Evolutionary conservation across 2,329 filamentous ascomycete species (phyloP), one percentile per base, ranked within the genome.

Genomic region (Xylaria sp.): DNA sequence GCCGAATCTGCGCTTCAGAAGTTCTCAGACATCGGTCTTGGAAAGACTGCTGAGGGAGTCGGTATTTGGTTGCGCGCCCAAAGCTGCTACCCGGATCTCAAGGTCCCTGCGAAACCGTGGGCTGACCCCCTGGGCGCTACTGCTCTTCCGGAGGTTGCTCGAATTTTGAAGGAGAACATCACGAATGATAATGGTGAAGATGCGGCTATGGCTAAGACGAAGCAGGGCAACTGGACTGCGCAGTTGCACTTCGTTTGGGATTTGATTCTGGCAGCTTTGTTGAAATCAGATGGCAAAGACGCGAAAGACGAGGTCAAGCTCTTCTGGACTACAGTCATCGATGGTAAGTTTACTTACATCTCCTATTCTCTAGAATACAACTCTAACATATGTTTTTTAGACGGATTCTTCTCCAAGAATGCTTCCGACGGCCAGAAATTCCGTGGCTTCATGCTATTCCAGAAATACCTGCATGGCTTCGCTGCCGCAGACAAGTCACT

Each of bases 231-330:
- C 62, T 92, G 91, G 81, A 91, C 86, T 58, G 84, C 89, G 1
- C 89, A 91, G 69, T 79, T 95, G 58, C 90, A 92, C 68, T 96
- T 95, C 72, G 90, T 91, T 0, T 97, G 93, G 94, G 85, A 90
- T 64, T 75, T 92, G 30, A 83, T 97, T 18, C 73, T 96, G n/a
- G 75, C 70, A 0, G 77, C 81, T 60, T 85, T 80, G 64, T 65
- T 77, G 30, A 73, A 75, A 55, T 67, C 71, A 35, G 67, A 65
- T 2, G 63, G 67, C 7, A 58, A 65, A 1, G 68, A 71, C 4
- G 69, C 71, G 0, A 71, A 73, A 37, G 73, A 80, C 19, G 75
- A 80, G 11, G 92, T 96, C 70, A 79, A 81, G 52, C 84, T 89
- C 52, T 95, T 97, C 71, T 97, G 93, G 92, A 84, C 84, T 47